phyloP scores from a whole-genome alignment of 2,329 filamentous ascomycete species.

The Venturia nashicola region DNA sequence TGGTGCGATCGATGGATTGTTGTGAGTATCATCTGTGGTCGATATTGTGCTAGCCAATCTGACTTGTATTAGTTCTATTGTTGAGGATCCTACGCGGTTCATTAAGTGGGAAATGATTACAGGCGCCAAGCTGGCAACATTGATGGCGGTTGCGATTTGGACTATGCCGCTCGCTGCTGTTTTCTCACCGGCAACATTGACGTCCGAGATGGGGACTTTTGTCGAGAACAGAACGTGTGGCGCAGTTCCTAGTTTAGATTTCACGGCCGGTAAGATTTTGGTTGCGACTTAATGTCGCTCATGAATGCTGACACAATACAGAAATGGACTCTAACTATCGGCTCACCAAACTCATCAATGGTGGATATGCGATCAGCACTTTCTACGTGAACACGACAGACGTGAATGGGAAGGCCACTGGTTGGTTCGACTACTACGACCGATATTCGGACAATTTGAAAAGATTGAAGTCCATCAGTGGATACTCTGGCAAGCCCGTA shows the following conservation, averaged over 20 bases:
- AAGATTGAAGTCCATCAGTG: constrained; percentile 20
- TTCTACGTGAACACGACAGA: constrained; percentile 26
- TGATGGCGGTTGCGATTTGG: constrained; percentile 11
- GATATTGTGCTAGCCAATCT: constrained; percentile 24
- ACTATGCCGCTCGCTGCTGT: constrained; percentile 26
- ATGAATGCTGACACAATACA: background rate
- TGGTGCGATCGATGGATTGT: constrained; percentile 23
- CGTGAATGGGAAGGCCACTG: constrained; percentile 13
- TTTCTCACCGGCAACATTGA: constrained; percentile 23
- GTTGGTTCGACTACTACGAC: constrained; percentile 21
- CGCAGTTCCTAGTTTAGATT: constrained; percentile 20
- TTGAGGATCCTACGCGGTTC: constrained; percentile 22
- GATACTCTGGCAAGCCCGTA: constrained; percentile 22
- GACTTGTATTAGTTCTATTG: constrained; percentile 16
- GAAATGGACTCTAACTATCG: background rate
- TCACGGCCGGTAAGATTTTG: constrained; percentile 20
- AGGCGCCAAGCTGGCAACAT: background rate
- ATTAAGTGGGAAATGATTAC: constrained; percentile 19
- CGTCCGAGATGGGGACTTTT: constrained; percentile 17
- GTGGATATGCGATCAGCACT: constrained; percentile 17
- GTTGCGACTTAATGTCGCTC: background rate
- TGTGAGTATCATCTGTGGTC: constrained; percentile 23
- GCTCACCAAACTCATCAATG: background rate
- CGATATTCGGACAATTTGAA: constrained; percentile 13
- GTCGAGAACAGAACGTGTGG: constrained; percentile 18